These are phyloP conservation scores for Neopestalotiopsis sp. DNA, from an alignment of 2,329 filamentous ascomycete genomes.

Conservation along the genomic window DNA sequence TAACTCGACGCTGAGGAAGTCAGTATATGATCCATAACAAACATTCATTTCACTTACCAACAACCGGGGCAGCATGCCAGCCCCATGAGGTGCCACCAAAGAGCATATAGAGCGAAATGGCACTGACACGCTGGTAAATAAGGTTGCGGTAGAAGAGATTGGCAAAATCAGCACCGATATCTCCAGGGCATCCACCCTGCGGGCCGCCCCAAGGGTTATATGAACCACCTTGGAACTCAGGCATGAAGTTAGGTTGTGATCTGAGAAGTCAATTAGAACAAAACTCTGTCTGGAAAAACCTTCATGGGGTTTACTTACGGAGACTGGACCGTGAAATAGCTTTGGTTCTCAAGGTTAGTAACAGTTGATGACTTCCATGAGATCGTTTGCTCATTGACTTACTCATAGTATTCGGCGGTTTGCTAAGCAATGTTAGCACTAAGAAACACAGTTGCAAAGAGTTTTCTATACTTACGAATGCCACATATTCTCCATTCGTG, in stretches of 20 bases:
- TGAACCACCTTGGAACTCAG: constrained; percentile 64
- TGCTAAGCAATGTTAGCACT: constrained; percentile 20
- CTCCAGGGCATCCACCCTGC: constrained; percentile 56
- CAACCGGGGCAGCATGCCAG: constrained; percentile 60
- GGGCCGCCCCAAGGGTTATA: constrained; percentile 69
- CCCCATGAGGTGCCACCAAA: constrained; percentile 72
- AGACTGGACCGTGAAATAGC: constrained; percentile 38
- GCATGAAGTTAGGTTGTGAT: constrained; percentile 58
- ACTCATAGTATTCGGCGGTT: constrained; percentile 32
- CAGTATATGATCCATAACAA: neutral
- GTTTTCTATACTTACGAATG: constrained; percentile 49
- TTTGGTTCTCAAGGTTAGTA: constrained; percentile 12
- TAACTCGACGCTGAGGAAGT: constrained; percentile 57
- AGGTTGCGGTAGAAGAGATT: constrained; percentile 70
- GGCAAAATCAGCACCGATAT: constrained; percentile 64
- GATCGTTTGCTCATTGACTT: constrained; percentile 12
- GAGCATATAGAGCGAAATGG: constrained; percentile 68
- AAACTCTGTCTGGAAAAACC: neutral
- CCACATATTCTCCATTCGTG: constrained; percentile 63
- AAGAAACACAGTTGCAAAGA: neutral
- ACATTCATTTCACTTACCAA: constrained; percentile 32
- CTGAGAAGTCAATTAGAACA: constrained; percentile 19
- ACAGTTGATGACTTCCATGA: neutral
- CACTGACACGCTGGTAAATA: constrained; percentile 63
- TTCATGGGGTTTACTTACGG: constrained; percentile 28